Percentiles rank a stretch among this genome's conserved stretches.
phyloP scores from a whole-genome alignment of 495 filamentous ascomycete genomes.

The Collariella sp. region DNA sequence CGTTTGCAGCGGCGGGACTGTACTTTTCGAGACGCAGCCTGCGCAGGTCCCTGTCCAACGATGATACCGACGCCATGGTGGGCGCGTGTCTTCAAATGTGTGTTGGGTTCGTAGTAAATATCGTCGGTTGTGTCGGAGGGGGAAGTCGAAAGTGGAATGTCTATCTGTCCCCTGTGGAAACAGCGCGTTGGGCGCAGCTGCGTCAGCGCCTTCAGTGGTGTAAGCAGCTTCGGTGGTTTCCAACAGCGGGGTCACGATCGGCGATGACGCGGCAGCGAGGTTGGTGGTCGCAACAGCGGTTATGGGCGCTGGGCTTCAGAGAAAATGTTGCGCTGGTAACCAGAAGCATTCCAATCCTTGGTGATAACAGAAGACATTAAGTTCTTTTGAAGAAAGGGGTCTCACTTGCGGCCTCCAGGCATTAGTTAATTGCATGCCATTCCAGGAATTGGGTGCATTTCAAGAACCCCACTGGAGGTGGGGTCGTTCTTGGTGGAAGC shows the following conservation, averaged over 20 bases:
- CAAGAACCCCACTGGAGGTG: neutral
- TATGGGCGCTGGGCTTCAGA: no score
- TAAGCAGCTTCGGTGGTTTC: neutral
- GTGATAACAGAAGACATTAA: no score
- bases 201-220: neutral
- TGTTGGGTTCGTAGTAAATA: neutral
- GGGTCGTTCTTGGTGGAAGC: neutral
- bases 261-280: neutral
- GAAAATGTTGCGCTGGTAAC: no score
- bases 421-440: neutral
- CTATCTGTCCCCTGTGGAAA: no score
- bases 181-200: neutral
- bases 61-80: constrained; percentile 86
- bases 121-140: neutral
- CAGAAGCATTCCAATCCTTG: no score
- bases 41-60: constrained; percentile 91
- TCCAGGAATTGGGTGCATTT: constrained; percentile 2
- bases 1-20: constrained; percentile 83
- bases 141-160: neutral
- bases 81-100: neutral
- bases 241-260: neutral
- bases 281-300: neutral
- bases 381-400: no score
- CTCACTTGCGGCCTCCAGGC: no score
- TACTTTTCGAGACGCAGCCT: constrained; percentile 88